Conservation (phyloP, 805 yeast species). For the Lachancea nothofagi region DNA sequence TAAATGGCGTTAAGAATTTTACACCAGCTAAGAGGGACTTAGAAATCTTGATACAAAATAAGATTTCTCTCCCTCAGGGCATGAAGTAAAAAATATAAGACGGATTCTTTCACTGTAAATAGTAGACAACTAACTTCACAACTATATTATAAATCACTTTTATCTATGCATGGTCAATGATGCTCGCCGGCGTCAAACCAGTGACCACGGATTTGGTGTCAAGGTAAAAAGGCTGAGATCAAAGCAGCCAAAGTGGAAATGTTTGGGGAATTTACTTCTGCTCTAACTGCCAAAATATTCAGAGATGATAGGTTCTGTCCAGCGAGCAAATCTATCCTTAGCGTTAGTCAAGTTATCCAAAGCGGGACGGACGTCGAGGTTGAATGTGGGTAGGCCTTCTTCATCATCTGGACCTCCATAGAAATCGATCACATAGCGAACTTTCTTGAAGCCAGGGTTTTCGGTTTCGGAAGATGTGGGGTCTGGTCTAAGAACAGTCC, state of each 20-base stretch:
- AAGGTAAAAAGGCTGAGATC: no score
- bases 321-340: conserved; percentile 60
- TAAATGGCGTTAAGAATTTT: conserved; percentile 12
- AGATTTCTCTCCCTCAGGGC: conserved; percentile 12
- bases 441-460: conserved; percentile 51
- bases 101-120: conserved; percentile 6
- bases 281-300: conserved; percentile 46
- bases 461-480: conserved; percentile 32
- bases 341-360: conserved; percentile 62
- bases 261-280: conserved; percentile 7
- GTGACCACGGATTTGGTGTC: no score
- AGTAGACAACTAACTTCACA: background rate
- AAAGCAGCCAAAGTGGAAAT: no score
- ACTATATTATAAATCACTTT: background rate
- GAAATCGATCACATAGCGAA: conserved; percentile 91
- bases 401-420: conserved; percentile 92
- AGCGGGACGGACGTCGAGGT: conserved; percentile 93
- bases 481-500: conserved; percentile 81
- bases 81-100: conserved; percentile 1
- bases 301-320: conserved; percentile 62
- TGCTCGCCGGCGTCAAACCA: conserved; percentile 4
- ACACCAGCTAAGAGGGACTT: conserved; percentile 15
- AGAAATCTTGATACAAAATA: conserved; percentile 13
- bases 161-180: background rate
- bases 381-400: conserved; percentile 85